Evolutionary conservation across 495 filamentous ascomycete genomes (phyloP).

Genomic region (Entonaema liquescens): DNA sequence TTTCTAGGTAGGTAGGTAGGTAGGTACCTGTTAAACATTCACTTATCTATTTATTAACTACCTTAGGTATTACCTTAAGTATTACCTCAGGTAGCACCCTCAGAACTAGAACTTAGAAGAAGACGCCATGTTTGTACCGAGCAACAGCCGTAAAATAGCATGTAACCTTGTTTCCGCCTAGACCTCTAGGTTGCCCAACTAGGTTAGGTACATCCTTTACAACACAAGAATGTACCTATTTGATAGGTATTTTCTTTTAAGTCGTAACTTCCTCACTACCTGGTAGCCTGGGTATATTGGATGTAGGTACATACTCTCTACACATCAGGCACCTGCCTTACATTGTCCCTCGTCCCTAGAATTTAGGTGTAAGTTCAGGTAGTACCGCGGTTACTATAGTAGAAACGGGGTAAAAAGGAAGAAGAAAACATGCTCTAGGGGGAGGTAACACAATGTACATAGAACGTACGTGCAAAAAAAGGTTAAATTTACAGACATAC

Average conservation of each 20-base stretch:
- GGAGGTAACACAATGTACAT: background rate
- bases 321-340: background rate
- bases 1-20: background rate
- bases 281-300: too few species aligned
- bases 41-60: background rate
- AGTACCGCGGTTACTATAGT: background rate
- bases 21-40: background rate
- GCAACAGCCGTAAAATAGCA: slow-evolving; percentile 29
- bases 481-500: background rate
- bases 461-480: background rate
- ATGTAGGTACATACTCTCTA: background rate
- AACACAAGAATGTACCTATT: background rate
- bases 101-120: background rate
- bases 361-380: background rate
- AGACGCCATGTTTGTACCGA: slow-evolving; percentile 16
- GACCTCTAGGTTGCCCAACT: slow-evolving; percentile 8
- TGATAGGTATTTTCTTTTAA: background rate
- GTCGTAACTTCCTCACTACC: background rate
- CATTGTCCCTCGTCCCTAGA: background rate
- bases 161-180: slow-evolving; percentile 4
- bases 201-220: slow-evolving; percentile 10
- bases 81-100: background rate
- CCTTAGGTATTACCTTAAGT: background rate
- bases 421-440: background rate
- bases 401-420: background rate